Base-by-base conservation (phyloP, 768 basidiomycete genomes). In the Roridomyces roridus region DNA sequence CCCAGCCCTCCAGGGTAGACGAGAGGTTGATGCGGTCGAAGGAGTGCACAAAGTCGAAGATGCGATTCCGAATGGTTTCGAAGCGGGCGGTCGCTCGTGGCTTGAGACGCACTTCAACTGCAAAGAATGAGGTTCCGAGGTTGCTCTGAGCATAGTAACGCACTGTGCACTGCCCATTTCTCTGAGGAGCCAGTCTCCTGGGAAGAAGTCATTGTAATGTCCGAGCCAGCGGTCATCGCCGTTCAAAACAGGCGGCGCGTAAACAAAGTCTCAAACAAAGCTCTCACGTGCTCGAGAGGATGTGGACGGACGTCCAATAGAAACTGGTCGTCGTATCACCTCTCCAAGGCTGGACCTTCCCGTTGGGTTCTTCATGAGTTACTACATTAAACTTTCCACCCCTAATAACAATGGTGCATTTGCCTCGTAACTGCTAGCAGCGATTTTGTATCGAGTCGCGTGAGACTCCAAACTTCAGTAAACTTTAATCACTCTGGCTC, bases 21-120 rank as follows among this genome's bases (percentile, higher is more conserved):
- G 91, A 88, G 17, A 92, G 77, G 41, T 82, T 79, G 29, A 96
- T 79, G 18, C 85, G 81, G 44, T 87, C 82, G 50, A 87, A 85
- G 10, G 88, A 87, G 17, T 56, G 66, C 18, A 84, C 58, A 62
- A 76, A 92, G 21, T 82, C 70, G 48, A 81, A 75, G 7, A 95
- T 87, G 40, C 83, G 77, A 41, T 76, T 80, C 51, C 88, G 79
- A 57, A 96, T 85, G 24, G 86, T 84, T 55, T 94, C 91, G 72
- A 91, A 85, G 15, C 91, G 86, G 23, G 87, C 80, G 9, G 89
- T 86, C 10, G 91, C 83, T 44, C 82, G 78, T 15, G 85, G 74
- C 39, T 84, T 79, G 25, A 96, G 77, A 46, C 92, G 86, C 10
- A 93, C 92, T 76, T 96, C 94, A 68, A 96, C 94, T 95, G 59